Base-by-base conservation (phyloP, 164 flowering plant genomes). In the Vitis amurensis region DNA sequence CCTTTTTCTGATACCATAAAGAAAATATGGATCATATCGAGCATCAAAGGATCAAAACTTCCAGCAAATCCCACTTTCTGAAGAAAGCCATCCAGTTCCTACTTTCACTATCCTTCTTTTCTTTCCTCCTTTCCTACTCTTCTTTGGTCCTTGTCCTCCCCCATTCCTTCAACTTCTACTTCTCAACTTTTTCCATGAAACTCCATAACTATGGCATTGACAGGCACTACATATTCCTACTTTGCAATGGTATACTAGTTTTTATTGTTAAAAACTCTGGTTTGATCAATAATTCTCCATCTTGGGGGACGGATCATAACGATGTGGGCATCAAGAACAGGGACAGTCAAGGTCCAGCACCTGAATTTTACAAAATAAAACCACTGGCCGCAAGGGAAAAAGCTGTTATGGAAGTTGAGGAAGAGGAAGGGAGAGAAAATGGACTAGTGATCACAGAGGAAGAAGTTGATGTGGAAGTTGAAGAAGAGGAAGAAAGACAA, bases 161-260 rank as follows among this genome's bases (percentile, higher is more conserved):
- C 23, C 63, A 53, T 17, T 59, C 64, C n/a, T 64, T 67, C 48
- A 61, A 71, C 50, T 23, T 65, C 50, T 60, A 48, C 69, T 71
- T 61, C 48, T 53, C 73, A 49, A 6, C 70, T 11, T 50, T 68
- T 56, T 29, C 69, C 16, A n/a, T 73, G 60, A 50, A 75, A 64
- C 9, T 77, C 51, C 47, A 68, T 4, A 30, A 13, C 50, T 55
- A 61, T 73, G 61, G 44, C 19, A 8, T 77, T 66, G 83, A 75
- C 51, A 86, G 86, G 79, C 86, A 78, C 66, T 85, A 79, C 73
- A 68, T 87, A 74, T 89, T 89, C 82, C 81, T 87, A 12, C 64
- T 89, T 9, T 87, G 82, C 73, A 86, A 86, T 75, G 88, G 84
- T 8, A 82, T 89, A 68, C 77, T 89, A 11, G 85, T 70, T 27